These are phyloP conservation scores for Solanum sparsipilum DNA, from an alignment of 257 asterid species.

Conservation along the genomic window DNA sequence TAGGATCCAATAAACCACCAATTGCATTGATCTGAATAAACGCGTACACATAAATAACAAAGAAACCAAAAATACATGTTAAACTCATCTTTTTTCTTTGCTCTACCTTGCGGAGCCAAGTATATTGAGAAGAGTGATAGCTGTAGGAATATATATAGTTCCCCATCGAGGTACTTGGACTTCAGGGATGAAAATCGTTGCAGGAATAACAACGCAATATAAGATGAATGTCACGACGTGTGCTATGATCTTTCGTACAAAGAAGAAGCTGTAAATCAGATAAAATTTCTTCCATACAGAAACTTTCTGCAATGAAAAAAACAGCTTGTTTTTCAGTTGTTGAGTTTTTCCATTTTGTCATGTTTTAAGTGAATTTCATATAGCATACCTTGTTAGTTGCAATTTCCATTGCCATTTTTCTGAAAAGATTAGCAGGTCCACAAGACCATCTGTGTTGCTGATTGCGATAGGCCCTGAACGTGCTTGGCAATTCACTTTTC, in stretches of 20 bases:
- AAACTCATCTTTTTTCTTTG: background rate
- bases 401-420: conserved; percentile 73
- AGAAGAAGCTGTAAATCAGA: conserved; percentile 20
- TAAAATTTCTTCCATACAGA: conserved; percentile 18
- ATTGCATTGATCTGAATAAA: conserved; percentile 13
- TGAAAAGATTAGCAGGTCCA: conserved; percentile 87
- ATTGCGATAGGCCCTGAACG: conserved; percentile 74
- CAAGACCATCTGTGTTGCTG: conserved; percentile 99
- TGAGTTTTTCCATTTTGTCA: background rate
- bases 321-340: background rate
- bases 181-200: conserved; percentile 14
- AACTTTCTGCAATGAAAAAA: conserved; percentile 9
- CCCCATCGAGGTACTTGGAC: conserved; percentile 19
- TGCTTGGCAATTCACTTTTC: conserved; percentile 89
- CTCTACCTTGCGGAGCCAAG: conserved; percentile 19
- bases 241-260: conserved; percentile 16
- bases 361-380: background rate
- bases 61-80: background rate
- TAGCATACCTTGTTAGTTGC: conserved; percentile 54
- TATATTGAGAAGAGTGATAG: conserved; percentile 16
- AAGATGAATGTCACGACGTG: conserved; percentile 13
- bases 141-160: conserved; percentile 10
- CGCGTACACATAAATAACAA: background rate
- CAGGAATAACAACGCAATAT: conserved; percentile 16
- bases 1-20: conserved; percentile 11